Evolutionary conservation across 257 asterid species (phyloP).

Genomic region (Nicotiana undulata): DNA sequence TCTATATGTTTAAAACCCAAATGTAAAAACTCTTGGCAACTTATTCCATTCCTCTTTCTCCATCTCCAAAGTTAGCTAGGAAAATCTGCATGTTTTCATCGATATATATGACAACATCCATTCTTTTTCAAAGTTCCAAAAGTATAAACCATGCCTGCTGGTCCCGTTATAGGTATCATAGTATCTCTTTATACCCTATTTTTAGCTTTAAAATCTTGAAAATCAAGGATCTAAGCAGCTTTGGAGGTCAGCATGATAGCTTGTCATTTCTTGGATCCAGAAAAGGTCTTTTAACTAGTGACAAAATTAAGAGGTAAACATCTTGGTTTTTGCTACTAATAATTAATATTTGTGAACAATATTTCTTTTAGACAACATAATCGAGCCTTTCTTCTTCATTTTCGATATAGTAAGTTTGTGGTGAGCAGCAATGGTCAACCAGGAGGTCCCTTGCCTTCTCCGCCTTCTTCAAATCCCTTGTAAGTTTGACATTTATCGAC

Average conservation of each 20-base stretch:
- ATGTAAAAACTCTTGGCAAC: not conserved
- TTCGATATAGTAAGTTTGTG: slow-evolving; percentile 10
- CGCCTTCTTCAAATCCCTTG: slow-evolving; percentile 40
- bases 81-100: not conserved
- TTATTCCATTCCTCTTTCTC: not conserved
- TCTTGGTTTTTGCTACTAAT: not conserved
- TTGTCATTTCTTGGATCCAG: not conserved
- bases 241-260: not conserved
- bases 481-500: slow-evolving; percentile 13
- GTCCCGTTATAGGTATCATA: not conserved
- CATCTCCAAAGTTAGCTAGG: not conserved
- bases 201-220: not conserved
- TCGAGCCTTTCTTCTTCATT: not conserved
- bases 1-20: not conserved
- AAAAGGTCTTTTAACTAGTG: not conserved
- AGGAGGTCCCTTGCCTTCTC: slow-evolving; percentile 36
- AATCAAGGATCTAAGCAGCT: not conserved
- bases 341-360: not conserved
- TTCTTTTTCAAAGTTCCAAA: not conserved
- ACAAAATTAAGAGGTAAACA: slow-evolving; percentile 1
- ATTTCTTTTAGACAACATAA: not conserved
- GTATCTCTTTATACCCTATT: not conserved
- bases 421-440: slow-evolving; percentile 8
- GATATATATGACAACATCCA: not conserved
- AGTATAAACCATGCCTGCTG: not conserved